phyloP scores from a whole-genome alignment of 1,139 yeast genomes.

The Yamadazyma songkhlaensis region DNA sequence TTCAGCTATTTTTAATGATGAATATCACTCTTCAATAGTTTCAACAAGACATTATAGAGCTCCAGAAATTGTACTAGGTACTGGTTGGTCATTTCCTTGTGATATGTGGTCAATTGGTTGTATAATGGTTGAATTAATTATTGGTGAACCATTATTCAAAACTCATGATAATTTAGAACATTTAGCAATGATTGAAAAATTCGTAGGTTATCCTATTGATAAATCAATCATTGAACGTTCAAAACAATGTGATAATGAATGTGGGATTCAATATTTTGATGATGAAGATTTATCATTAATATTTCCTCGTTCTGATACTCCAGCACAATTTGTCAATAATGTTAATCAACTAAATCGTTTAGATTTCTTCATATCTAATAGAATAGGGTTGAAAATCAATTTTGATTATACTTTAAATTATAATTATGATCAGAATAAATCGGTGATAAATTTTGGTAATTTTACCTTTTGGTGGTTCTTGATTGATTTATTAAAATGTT shows the following conservation, averaged over 20 bases:
- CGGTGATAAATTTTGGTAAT: constrained; percentile 44
- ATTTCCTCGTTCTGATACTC: constrained; percentile 36
- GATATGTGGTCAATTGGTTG: constrained; percentile 98
- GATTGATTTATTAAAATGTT: constrained; percentile 59
- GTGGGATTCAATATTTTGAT: constrained; percentile 42
- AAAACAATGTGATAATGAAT: constrained; percentile 39
- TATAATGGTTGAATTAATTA: constrained; percentile 82
- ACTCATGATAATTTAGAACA: constrained; percentile 95
- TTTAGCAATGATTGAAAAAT: constrained; percentile 89
- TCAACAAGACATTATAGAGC: constrained; percentile 97
- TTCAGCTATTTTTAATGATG: constrained; percentile 89
- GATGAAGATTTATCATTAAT: constrained; percentile 18
- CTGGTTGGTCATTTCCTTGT: constrained; percentile 91
- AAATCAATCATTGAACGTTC: constrained; percentile 35
- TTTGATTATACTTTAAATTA: constrained; percentile 38
- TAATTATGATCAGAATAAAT: constrained; percentile 42
- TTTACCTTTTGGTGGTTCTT: constrained; percentile 78
- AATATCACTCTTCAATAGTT: constrained; percentile 88
- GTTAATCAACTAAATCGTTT: constrained; percentile 54
- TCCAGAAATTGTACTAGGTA: constrained; percentile 90
- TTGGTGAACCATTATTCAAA: constrained; percentile 94
- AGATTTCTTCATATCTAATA: constrained; percentile 42
- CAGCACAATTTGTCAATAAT: constrained; percentile 47
- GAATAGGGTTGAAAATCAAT: constrained; percentile 41
- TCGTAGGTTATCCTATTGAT: constrained; percentile 48